These are phyloP conservation scores for Grosmannia penicillata DNA, from an alignment of 2,329 filamentous ascomycete species.

Conservation along the genomic window DNA sequence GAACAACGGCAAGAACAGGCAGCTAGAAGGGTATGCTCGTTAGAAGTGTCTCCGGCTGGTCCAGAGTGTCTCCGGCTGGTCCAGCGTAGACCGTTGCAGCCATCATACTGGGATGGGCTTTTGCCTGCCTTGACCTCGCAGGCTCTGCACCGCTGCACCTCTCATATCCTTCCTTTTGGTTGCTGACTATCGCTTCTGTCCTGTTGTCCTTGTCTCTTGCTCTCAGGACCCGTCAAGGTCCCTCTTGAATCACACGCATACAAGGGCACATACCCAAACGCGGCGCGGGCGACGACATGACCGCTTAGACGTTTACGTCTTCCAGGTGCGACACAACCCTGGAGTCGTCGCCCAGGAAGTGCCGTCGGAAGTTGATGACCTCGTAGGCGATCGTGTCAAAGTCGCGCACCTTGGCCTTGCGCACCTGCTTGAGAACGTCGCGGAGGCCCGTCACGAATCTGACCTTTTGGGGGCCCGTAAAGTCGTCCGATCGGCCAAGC, in stretches of 20 bases:
- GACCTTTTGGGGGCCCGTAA: conserved; percentile 43
- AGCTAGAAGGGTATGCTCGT: too few relatives aligned
- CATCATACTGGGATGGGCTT: too few relatives aligned
- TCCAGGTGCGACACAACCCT: conserved; percentile 40
- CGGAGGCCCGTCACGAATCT: conserved; percentile 49
- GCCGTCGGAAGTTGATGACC: conserved; percentile 51
- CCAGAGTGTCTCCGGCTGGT: too few relatives aligned
- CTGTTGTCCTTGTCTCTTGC: too few relatives aligned
- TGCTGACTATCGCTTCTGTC: too few relatives aligned
- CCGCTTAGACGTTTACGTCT: conserved; percentile 5
- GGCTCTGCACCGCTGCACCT: too few relatives aligned
- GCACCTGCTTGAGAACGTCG: conserved; percentile 44
- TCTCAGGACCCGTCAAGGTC: too few relatives aligned
- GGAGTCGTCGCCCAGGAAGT: conserved; percentile 48
- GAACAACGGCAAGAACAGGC: background rate
- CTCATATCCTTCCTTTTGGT: too few relatives aligned
- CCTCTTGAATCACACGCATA: too few relatives aligned
- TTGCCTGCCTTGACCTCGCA: too few relatives aligned
- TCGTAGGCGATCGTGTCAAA: conserved; percentile 51
- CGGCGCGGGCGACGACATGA: background rate
- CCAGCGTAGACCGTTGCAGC: too few relatives aligned
- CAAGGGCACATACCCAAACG: conserved; percentile 1
- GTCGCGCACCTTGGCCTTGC: conserved; percentile 45
- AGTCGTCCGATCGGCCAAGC: conserved; percentile 51
- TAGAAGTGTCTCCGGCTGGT: too few relatives aligned